Evolutionary conservation across 2,329 filamentous ascomycete species (phyloP).

Genomic region (Aspergillus clavatus): DNA sequence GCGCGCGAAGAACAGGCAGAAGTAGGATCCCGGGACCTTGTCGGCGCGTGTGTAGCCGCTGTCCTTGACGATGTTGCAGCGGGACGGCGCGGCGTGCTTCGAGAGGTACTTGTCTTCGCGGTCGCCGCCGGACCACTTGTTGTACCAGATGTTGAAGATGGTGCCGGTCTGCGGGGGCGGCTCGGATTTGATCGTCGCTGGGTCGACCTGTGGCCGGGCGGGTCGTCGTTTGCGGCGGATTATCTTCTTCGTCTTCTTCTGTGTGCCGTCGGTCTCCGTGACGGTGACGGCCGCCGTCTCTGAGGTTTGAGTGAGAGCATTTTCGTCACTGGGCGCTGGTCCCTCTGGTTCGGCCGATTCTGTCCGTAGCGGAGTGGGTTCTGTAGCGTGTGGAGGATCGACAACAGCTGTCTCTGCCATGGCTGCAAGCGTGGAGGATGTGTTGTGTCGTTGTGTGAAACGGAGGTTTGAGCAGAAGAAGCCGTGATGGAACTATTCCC

Average conservation of each 20-base stretch:
- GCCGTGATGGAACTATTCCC: conserved; percentile 1
- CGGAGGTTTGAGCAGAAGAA: conserved; percentile 6
- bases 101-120: conserved; percentile 85
- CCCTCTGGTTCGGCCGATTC: conserved; percentile 37
- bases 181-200: conserved; percentile 74
- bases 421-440: conserved; percentile 1
- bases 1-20: conserved; percentile 88
- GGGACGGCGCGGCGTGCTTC: conserved; percentile 73
- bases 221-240: conserved; percentile 86
- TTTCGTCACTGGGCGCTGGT: conserved; percentile 14
- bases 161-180: conserved; percentile 89
- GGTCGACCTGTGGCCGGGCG: conserved; percentile 85
- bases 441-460: neutral
- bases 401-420: conserved; percentile 28
- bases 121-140: conserved; percentile 96
- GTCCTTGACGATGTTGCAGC: conserved; percentile 81
- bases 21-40: conserved; percentile 72
- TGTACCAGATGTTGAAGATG: conserved; percentile 98
- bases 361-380: conserved; percentile 46
- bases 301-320: conserved; percentile 13
- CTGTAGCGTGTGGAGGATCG: conserved; percentile 43
- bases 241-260: conserved; percentile 79
- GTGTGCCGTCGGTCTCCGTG: conserved; percentile 17
- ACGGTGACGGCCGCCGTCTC: conserved; percentile 13
- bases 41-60: conserved; percentile 75